Base-by-base conservation (phyloP, 2,329 filamentous ascomycete species). In the Pyricularia pennisetigena region DNA sequence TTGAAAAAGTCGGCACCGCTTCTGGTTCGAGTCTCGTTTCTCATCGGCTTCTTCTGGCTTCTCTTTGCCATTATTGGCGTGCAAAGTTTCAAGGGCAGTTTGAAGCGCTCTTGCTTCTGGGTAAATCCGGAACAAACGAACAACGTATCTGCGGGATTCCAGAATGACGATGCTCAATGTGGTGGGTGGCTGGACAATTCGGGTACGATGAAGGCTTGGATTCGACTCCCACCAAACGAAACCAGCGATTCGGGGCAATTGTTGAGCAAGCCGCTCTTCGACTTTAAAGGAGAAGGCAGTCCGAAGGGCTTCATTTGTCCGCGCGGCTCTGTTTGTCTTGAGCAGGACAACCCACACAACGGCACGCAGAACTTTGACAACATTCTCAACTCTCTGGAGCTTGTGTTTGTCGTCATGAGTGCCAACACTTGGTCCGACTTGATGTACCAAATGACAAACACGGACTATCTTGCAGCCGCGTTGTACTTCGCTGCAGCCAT, bases 341-440 rank as follows among this genome's bases (percentile, higher is more conserved):
- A 97, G 78, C 87, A 89, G 69, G 75, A 80, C 2, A 97, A 91
- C 74, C 95, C 95, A 0, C 93, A 87, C 77, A 92, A 92, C 73
- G 88, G 87, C 67, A 99, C 95, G 0, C 86, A 97, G 73, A 96
- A 90, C 76, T 99, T 98, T 75, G 95, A 99, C 81, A 94, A 98
- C 75, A 96, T 99, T 59, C 80, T 92, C 32, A 89, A 98, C 71
- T 97, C 94, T 0, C 80, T 98, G 67, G 93, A 99, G 79, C 82
- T 98, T 69, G 94, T 99, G 2, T 99, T 99, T 75, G 93, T 99
- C 67, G 90, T 99, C 75, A 99, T 99, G 92, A 97, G 93, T 74
- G 94, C 93, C 65, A 99, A 99, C 76, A 99, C 95, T 0, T 99
- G 96, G 78, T 91, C 93, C 1, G 93, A 98, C 77, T 81, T 98